Evolutionary conservation across 768 basidiomycete species (phyloP), one percentile per base, ranked within the genome.

Genomic region (Termitomyces sp.): DNA sequence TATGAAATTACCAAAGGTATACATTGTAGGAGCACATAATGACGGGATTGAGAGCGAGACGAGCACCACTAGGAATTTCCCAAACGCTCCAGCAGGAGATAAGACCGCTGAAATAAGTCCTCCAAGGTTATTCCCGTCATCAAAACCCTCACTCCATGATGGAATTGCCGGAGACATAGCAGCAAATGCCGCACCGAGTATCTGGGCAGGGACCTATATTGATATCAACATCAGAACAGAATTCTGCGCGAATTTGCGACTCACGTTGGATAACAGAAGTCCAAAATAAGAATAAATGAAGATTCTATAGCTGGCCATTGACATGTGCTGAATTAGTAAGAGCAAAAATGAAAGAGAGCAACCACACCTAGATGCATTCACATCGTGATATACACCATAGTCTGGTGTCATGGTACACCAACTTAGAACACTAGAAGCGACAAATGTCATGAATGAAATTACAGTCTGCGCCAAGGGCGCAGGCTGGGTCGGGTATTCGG

Each of bases 21-120:
- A 94, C 67, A 92, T 85, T 4, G 87, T 88, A 2, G 86, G 84
- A 1, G 88, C 87, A 60, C 84, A 86, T 63, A 90, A 88, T 4
- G 81, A 86, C 1, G 85, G 82, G 13, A 92, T 84, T 57, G 85
- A 86, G 31, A 94, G 71, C n/a, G 86, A 83, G 61, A 93, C 76
- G 55, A 94, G 66, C 27, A 88, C 87, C 0, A 86, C 76, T 46
- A 91, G 73, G 69, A 89, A 83, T 61, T 88, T 88, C 0, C 88
- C 84, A 69, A 90, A 90, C 32, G 77, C 77, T 1, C 83, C 82
- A 1, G 74, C 71, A 3, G 88, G 87, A 18, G 73, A 71, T 6
- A 90, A 74, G 64, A 88, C 79, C 0, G 84, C 86, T 7, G 74
- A 76, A 14, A 89, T 63, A 16, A 91, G 76, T 0, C 87, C 87